A percentile compares a stretch with the other conserved stretches of the same genome.
Conservation (phyloP, 2,329 filamentous ascomycete genomes). For the Hypoxylon sp. region DNA sequence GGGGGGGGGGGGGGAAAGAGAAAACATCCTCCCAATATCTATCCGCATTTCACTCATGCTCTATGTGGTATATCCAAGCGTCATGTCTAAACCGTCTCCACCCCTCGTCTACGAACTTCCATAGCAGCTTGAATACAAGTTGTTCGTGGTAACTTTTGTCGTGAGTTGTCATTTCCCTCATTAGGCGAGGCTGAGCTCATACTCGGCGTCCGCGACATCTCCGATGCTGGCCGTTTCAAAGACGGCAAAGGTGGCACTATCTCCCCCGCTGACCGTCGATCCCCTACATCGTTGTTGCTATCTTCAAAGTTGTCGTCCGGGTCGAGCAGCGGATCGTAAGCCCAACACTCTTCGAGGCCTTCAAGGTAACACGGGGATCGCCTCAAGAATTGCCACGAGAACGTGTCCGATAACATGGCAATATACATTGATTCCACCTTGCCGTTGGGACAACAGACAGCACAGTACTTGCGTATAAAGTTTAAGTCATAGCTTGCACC, state of each 20-base stretch:
- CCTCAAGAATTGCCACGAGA: slow-evolving; percentile 70
- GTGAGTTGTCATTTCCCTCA: slow-evolving; percentile 53
- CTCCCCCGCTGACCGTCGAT: slow-evolving; percentile 63
- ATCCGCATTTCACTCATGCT: slow-evolving; percentile 37
- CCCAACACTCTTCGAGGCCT: slow-evolving; percentile 70
- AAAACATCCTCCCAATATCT: slow-evolving; percentile 38
- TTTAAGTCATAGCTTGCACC: slow-evolving; percentile 63
- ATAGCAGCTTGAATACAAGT: slow-evolving; percentile 58
- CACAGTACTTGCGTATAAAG: slow-evolving; percentile 68
- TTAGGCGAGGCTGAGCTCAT: slow-evolving; percentile 58
- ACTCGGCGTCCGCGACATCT: slow-evolving; percentile 66
- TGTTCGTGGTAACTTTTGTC: slow-evolving; percentile 59
- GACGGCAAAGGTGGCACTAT: slow-evolving; percentile 59
- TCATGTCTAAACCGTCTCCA: slow-evolving; percentile 57
- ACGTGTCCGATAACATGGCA: slow-evolving; percentile 66
- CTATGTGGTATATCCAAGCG: slow-evolving; percentile 43
- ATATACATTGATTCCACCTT: slow-evolving; percentile 73
- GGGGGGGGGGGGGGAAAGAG: not conserved
- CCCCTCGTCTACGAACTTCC: slow-evolving; percentile 57
- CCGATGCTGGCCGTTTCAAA: slow-evolving; percentile 67
- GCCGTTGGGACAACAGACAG: slow-evolving; percentile 68
- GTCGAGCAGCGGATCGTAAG: slow-evolving; percentile 66
- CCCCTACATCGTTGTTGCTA: slow-evolving; percentile 56
- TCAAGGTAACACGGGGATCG: slow-evolving; percentile 64
- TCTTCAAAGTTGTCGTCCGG: slow-evolving; percentile 56